phyloP scores from a whole-genome alignment of 768 basidiomycete species.

The Porpolomopsis calyptriformis region DNA sequence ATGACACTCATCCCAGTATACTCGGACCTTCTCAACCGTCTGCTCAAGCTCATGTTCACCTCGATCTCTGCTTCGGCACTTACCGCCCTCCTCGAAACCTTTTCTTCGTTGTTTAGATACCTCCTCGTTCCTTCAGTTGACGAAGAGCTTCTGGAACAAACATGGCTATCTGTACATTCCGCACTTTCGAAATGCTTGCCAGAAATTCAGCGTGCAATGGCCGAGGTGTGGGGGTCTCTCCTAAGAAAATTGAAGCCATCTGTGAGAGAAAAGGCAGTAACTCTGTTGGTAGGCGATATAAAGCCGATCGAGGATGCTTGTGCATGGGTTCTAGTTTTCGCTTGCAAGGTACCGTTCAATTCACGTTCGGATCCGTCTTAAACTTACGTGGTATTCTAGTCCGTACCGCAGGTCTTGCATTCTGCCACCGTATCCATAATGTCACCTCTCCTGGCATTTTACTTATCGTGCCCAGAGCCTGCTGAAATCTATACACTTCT shows the following conservation, averaged over 20 bases:
- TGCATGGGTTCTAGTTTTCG: slow-evolving; percentile 67
- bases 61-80: slow-evolving; percentile 51
- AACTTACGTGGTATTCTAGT: slow-evolving; percentile 30
- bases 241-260: slow-evolving; percentile 60
- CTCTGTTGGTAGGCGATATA: slow-evolving; percentile 40
- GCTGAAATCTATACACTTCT: slow-evolving; percentile 43
- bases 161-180: slow-evolving; percentile 46
- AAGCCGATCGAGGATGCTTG: slow-evolving; percentile 48
- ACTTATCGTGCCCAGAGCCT: slow-evolving; percentile 33
- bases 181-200: slow-evolving; percentile 49
- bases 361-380: slow-evolving; percentile 2
- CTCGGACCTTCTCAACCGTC: slow-evolving; percentile 38
- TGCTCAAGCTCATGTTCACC: slow-evolving; percentile 47
- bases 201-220: slow-evolving; percentile 66
- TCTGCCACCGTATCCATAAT: slow-evolving; percentile 61
- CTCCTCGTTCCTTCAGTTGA: slow-evolving; percentile 57
- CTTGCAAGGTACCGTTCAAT: slow-evolving; percentile 54
- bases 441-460: slow-evolving; percentile 41
- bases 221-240: slow-evolving; percentile 81
- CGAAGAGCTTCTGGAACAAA: slow-evolving; percentile 39
- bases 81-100: slow-evolving; percentile 53
- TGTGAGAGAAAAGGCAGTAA: slow-evolving; percentile 45
- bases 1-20: slow-evolving; percentile 61
- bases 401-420: slow-evolving; percentile 76
- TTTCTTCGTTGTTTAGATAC: slow-evolving; percentile 62